Evolutionary conservation across 2,329 filamentous ascomycete species (phyloP).

Genomic region (Teratosphaeria nubilosa): DNA sequence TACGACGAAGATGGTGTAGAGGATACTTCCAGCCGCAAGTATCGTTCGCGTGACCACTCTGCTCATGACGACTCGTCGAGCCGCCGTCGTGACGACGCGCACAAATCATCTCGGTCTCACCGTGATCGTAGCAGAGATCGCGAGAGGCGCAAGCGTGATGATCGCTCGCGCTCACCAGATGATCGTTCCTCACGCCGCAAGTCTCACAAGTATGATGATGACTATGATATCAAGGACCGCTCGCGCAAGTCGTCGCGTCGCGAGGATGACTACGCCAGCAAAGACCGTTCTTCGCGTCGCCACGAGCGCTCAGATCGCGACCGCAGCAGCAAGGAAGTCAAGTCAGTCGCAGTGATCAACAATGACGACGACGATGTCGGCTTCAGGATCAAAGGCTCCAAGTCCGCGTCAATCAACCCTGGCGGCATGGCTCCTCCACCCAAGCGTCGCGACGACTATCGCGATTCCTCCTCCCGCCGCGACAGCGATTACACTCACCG

Average conservation of each 20-base stretch:
- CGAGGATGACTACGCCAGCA: slow-evolving; percentile 40
- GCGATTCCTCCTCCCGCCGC: slow-evolving; percentile 2
- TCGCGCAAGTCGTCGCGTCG: slow-evolving; percentile 33
- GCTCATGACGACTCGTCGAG: slow-evolving; percentile 48
- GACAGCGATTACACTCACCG: background rate
- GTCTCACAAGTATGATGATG: slow-evolving; percentile 21
- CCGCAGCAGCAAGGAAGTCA: slow-evolving; percentile 25
- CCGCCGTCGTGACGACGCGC: slow-evolving; percentile 39
- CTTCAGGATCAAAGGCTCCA: slow-evolving; percentile 39
- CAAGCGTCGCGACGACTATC: slow-evolving; percentile 3
- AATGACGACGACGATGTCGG: slow-evolving; percentile 29
- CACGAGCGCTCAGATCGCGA: slow-evolving; percentile 29
- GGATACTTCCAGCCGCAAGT: slow-evolving; percentile 34
- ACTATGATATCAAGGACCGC: slow-evolving; percentile 13
- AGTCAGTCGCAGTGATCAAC: slow-evolving; percentile 13
- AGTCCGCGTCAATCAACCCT: slow-evolving; percentile 18
- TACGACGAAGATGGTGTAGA: slow-evolving; percentile 36
- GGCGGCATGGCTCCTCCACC: slow-evolving; percentile 18
- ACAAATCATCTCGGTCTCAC: slow-evolving; percentile 36
- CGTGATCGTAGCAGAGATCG: slow-evolving; percentile 34
- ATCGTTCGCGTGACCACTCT: slow-evolving; percentile 52
- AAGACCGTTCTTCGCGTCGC: slow-evolving; percentile 31
- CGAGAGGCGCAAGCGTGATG: slow-evolving; percentile 30
- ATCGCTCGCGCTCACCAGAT: slow-evolving; percentile 32
- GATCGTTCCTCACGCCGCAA: slow-evolving; percentile 24